Conservation (phyloP, 2,329 filamentous ascomycete genomes). For the Neurospora crassa region DNA sequence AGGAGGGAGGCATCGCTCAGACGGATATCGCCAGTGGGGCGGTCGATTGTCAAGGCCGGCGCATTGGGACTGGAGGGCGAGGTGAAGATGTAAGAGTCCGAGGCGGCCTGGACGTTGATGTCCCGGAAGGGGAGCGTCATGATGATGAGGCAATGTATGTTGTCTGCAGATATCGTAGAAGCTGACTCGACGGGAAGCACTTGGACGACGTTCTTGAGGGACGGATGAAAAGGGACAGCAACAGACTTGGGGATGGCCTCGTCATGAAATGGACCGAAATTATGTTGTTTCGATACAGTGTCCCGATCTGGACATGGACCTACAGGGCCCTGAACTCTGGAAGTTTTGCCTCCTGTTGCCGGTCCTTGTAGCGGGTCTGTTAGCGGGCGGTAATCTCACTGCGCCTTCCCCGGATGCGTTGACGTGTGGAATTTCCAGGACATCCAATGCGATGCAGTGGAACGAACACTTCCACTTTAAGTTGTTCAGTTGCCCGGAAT, state of each 20-base stretch:
- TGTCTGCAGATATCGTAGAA: not conserved
- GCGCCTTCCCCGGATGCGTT: not conserved
- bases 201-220: not conserved
- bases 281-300: not conserved
- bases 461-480: too few relatives aligned
- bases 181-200: not conserved
- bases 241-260: not conserved
- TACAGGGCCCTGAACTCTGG: not conserved
- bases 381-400: not conserved
- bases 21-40: slow-evolving; percentile 83
- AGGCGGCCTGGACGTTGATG: slow-evolving; percentile 90
- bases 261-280: not conserved
- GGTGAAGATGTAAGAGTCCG: slow-evolving; percentile 90
- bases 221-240: not conserved
- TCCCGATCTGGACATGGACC: not conserved
- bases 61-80: slow-evolving; percentile 89
- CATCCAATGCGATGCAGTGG: too few relatives aligned
- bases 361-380: not conserved
- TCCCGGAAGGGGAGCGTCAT: slow-evolving; percentile 70
- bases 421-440: not conserved
- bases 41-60: slow-evolving; percentile 78
- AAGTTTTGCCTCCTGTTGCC: not conserved
- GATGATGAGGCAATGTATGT: slow-evolving; percentile 11
- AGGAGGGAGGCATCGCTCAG: slow-evolving; percentile 71
- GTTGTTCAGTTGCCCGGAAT: too few relatives aligned